Percentiles rank a stretch among this genome's conserved stretches.
Evolutionary conservation across 306 rosid species (phyloP).

Genomic region (Cicer yamashitae): DNA sequence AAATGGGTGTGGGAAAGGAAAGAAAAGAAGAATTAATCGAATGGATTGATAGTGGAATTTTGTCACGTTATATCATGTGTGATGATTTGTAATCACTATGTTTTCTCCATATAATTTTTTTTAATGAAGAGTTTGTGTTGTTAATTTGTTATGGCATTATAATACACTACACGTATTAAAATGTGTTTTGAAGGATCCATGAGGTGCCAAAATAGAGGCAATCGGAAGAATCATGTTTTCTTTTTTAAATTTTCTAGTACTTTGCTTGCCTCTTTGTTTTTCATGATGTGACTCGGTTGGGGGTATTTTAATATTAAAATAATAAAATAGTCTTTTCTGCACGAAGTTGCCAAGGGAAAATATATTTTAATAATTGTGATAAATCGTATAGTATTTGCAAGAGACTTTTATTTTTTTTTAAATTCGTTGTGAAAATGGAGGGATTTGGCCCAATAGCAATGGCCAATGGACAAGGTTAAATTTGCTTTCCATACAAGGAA

Average conservation of each 20-base stretch:
- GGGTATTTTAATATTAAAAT: not conserved
- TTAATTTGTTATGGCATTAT: slow-evolving; percentile 27
- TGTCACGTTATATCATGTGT: slow-evolving; percentile 48
- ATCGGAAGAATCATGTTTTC: slow-evolving; percentile 26
- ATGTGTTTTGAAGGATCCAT: slow-evolving; percentile 15
- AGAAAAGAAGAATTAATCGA: slow-evolving; percentile 29
- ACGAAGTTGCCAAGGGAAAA: slow-evolving; percentile 19
- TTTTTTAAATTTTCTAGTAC: not conserved
- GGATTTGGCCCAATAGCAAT: not conserved
- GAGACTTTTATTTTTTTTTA: not conserved
- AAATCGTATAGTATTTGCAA: not conserved
- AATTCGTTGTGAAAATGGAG: not conserved
- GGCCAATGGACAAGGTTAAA: not conserved
- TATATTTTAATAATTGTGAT: not conserved
- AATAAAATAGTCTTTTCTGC: not conserved
- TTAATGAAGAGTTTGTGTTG: slow-evolving; percentile 40
- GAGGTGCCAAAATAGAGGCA: slow-evolving; percentile 41
- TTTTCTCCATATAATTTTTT: slow-evolving; percentile 34
- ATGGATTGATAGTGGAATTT: slow-evolving; percentile 47
- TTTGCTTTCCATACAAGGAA: not conserved
- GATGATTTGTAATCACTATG: slow-evolving; percentile 65
- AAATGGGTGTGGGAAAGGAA: slow-evolving; percentile 46
- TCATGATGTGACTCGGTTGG: slow-evolving; percentile 30
- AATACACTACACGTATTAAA: not conserved
- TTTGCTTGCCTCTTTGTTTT: slow-evolving; percentile 4